Conservation (phyloP, 139 green algal species). For the Chlamydomonas incerta region DNA sequence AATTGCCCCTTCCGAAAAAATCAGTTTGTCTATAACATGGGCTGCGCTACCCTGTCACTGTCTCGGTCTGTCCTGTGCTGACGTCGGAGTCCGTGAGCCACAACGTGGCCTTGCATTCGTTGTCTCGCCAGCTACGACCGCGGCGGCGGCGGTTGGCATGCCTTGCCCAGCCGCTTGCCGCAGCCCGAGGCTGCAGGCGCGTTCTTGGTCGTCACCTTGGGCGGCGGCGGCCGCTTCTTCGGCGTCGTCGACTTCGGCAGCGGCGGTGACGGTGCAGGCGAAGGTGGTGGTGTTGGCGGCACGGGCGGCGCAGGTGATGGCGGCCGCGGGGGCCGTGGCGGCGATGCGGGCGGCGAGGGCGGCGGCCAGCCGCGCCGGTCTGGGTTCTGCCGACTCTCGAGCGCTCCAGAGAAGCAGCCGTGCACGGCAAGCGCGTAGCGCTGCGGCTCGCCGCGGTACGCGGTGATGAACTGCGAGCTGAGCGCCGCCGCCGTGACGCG, state of each 20-base stretch:
- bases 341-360: background rate
- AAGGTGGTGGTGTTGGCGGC: background rate
- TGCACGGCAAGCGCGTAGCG: slow-evolving; percentile 79
- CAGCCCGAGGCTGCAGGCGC: too few species aligned
- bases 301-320: background rate
- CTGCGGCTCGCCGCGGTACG: slow-evolving; percentile 45
- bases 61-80: too few species aligned
- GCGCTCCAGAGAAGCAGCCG: slow-evolving; percentile 63
- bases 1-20: too few species aligned
- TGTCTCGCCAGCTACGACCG: too few species aligned
- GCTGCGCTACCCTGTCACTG: too few species aligned
- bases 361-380: background rate
- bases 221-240: background rate
- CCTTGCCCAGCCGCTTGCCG: too few species aligned
- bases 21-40: too few species aligned
- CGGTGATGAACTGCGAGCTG: background rate
- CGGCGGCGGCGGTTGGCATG: too few species aligned
- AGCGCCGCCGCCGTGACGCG: slow-evolving; percentile 23
- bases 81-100: too few species aligned
- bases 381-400: slow-evolving; percentile 66
- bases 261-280: background rate
- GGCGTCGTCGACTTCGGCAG: background rate
- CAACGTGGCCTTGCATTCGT: too few species aligned
- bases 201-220: too few species aligned
- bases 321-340: background rate